These are phyloP conservation scores for Roridomyces roridus DNA, from an alignment of 768 basidiomycete species.

Conservation along the genomic window DNA sequence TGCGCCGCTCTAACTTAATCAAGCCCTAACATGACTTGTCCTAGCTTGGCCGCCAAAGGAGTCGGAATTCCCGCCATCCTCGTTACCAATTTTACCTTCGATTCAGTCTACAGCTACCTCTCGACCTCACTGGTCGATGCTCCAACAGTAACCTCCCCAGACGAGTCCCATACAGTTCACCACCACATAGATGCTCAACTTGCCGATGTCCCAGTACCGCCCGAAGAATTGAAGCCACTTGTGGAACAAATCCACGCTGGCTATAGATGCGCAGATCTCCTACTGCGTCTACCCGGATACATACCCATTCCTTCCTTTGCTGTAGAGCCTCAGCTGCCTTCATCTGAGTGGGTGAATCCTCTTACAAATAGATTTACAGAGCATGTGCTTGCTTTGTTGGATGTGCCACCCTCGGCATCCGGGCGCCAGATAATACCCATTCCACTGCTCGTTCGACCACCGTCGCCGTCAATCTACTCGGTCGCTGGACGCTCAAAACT, in stretches of 20 bases:
- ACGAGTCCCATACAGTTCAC: constrained; percentile 7
- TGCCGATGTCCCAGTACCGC: constrained; percentile 62
- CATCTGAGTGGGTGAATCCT: constrained; percentile 67
- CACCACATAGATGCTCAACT: constrained; percentile 36
- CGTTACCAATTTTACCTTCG: constrained; percentile 86
- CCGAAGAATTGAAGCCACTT: constrained; percentile 57
- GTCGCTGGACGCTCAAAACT: constrained; percentile 56
- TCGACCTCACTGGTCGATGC: constrained; percentile 60
- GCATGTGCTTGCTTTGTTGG: constrained; percentile 51
- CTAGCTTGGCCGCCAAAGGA: constrained; percentile 68
- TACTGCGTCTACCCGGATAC: constrained; percentile 71
- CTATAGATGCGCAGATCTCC: constrained; percentile 73
- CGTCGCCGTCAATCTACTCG: constrained; percentile 56
- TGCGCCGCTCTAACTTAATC: constrained; percentile 36
- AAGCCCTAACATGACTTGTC: neutral
- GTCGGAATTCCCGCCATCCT: constrained; percentile 72
- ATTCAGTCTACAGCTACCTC: constrained; percentile 82
- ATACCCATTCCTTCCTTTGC: constrained; percentile 82
- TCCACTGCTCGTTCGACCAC: constrained; percentile 75
- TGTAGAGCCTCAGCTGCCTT: constrained; percentile 57
- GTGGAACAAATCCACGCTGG: constrained; percentile 69
- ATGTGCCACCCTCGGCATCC: constrained; percentile 33
- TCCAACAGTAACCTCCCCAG: constrained; percentile 24
- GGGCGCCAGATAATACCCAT: constrained; percentile 51
- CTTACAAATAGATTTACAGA: constrained; percentile 50